A percentile compares a stretch with the other conserved stretches of the same genome.
phyloP scores from a whole-genome alignment of 2,329 filamentous ascomycete species.

The Microdochium paspali region DNA sequence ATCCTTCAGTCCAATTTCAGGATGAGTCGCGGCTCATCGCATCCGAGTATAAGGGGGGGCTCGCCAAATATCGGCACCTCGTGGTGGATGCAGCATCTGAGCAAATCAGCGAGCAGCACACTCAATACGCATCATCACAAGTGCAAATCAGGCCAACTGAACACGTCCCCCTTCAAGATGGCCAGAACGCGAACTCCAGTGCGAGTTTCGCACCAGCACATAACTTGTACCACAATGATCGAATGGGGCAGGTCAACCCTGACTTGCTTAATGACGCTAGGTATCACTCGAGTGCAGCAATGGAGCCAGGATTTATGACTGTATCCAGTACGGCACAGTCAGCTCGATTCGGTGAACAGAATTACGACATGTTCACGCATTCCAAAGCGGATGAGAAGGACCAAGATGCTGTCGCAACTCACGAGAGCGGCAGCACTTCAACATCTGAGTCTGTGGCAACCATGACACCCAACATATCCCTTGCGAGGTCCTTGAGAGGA shows the following conservation, averaged over 20 bases:
- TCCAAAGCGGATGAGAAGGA: slow-evolving; percentile 12
- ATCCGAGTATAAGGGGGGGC: slow-evolving; percentile 77
- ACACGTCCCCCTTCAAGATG: neutral
- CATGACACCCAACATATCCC: slow-evolving; percentile 22
- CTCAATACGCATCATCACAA: neutral
- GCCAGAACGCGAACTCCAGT: slow-evolving; percentile 3
- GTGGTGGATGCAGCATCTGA: slow-evolving; percentile 24
- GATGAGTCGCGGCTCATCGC: slow-evolving; percentile 88
- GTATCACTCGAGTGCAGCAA: neutral
- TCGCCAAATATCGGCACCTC: slow-evolving; percentile 58
- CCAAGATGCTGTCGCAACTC: slow-evolving; percentile 13
- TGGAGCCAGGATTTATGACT: neutral
- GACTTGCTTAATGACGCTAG: neutral
- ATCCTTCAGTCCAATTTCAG: slow-evolving; percentile 62
- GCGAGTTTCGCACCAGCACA: slow-evolving; percentile 7
- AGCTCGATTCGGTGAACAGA: slow-evolving; percentile 11
- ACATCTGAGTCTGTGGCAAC: slow-evolving; percentile 27
- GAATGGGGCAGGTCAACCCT: neutral
- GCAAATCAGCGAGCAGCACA: neutral
- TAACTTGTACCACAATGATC: slow-evolving; percentile 5
- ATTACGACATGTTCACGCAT: slow-evolving; percentile 11
- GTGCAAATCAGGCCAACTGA: neutral
- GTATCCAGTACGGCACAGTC: slow-evolving; percentile 2
- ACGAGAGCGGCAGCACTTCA: slow-evolving; percentile 26
- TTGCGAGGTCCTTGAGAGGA: slow-evolving; percentile 10